Evolutionary conservation across 176 grass and related monocot genomes (phyloP), one percentile per base, ranked within the genome.

Genomic region (Aegilops tauschii): DNA sequence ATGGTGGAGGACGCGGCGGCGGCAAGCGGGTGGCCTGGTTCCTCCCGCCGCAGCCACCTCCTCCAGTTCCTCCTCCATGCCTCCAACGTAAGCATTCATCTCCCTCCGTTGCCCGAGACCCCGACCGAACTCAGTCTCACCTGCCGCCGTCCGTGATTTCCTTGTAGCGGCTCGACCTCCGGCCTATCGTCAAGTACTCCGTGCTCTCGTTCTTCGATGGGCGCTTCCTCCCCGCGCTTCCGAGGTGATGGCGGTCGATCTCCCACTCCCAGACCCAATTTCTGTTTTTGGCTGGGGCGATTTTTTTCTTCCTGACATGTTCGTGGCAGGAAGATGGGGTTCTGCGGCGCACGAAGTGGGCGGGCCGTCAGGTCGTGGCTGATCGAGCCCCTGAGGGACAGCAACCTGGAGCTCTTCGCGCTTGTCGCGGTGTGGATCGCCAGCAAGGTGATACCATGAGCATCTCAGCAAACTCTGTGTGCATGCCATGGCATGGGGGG

Each of bases 371-470:
- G 30, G 49, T 91, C 86, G 52, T 98, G 93, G 96, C 90, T 98
- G 11, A 80, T 98, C 27, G 89, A 88, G 21, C 93, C 87, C 40
- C 80, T 92, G 32, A 92, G 93, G 58, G 93, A 94, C 83, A 98
- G 96, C 88, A 98, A 98, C 65, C 81, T 98, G 54, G 88, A 95
- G 86, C 90, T 98, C 56, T 98, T 98, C 86, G 83, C 83, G 12
- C 90, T 98, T 58, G 84, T 89, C 61, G 91, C 96, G 0, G 86
- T 95, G 65, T 98, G 93, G 96, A 81, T 98, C 61, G 90, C 96
- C 42, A 98, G 88, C 66, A 98, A 98, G 91, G 96, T 95, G 52
- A 82, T 36, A 13, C 21, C 12, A 73, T 54, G 30, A 9, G 44
- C 6, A 42, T 83, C 72, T 78, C 29, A 68, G 71, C 32, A 39